Base-by-base conservation (phyloP, 2,329 filamentous ascomycete genomes). In the Aotearoamyces nothofagi region DNA sequence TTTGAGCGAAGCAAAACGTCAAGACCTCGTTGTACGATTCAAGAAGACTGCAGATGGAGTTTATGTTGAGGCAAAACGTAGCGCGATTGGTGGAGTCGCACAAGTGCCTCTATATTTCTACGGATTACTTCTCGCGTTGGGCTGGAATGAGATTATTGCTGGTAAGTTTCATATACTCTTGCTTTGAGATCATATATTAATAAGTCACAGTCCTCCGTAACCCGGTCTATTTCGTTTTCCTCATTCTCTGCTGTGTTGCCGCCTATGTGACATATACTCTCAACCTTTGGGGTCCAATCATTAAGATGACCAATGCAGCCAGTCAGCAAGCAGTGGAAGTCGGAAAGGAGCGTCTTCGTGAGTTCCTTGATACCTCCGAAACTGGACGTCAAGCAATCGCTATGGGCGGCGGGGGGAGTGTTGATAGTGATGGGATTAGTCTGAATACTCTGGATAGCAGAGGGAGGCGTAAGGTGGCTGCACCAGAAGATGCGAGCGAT, bases 21-120 rank as follows among this genome's bases (percentile, higher is more conserved):
- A 92, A 49, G 86, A 98, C 50, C 67, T 98, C 15, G 82, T 84
- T 7, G 78, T 92, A 9, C 70, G 90, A 31, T 98, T 98, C 67
- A 96, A 94, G 66, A 96, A 96, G 66, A 90, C 83, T 19, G 90
- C 90, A 1, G 90, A 98, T 50, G 90, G 86, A 5, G 87, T 98
- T 4, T 98, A 93, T 45, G 86, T 98, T 23, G 90, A 98, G 58
- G 90, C 90, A 27, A 98, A 98, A 66, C 73, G 90, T 33, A 86
- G 87, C 50, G 90, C 90, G 23, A 92, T 98, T 49, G 90, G 90
- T 31, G 86, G 87, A 33, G 81, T 98, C 44, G 81, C 86, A 4
- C 86, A 94, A 54, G 75, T 98, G 27, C 90, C 90, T 5, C 58
- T 92, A 36, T 96, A 94, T 56, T 94, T 98, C 54, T 98, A 94